Evolutionary conservation across 495 filamentous ascomycete genomes (phyloP), one percentile per base, ranked within the genome.

Genomic region (Penicillium bovifimosum): DNA sequence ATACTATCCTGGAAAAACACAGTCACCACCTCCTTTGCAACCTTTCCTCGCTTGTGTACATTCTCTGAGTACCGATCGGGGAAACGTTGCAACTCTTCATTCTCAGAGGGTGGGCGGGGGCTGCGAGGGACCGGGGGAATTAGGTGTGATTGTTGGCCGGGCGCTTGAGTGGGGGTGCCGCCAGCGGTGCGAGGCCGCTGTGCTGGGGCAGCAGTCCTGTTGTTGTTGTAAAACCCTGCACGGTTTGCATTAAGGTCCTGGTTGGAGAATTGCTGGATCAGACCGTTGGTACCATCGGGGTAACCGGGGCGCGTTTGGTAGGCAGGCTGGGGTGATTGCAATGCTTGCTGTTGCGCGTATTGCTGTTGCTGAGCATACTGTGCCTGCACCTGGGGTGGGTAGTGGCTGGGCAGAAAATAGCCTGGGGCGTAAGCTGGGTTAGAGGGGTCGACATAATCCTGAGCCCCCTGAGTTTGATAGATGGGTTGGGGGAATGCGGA

Each of bases 1-100:
- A 96, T 93, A 64, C 90, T 95, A 69, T 96, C 90, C 73, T 91
- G 87, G 80, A 96, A 96, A 76, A 96, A 96, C 51, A 88, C 84
- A 47, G 83, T 86, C 41, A 91, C 89, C 56, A 91, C 53, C 56
- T 77, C 73, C 63, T 77, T 76, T 6, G 75, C 73, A 13, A 71
- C 78, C 66, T 86, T 85, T 20, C 82, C 82, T 59, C 85, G 85
- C 69, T 86, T 88, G 72, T 85, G 87, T 59, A 88, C 78, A 67
- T 90, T 88, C 61, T 84, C 83, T 17, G 86, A 86, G 57, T 85
- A 93, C 59, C 85, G 83, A 56, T 92, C 85, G 0, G 86, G 84
- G 63, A 85, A 87, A 38, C 87, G 76, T 69, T 91, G 87, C 17
- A 77, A 66, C 41, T 79, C 76, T 53, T 76, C 76, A 29, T 72